Evolutionary conservation across 2,329 filamentous ascomycete genomes (phyloP).

Genomic region (Venturia effusa): DNA sequence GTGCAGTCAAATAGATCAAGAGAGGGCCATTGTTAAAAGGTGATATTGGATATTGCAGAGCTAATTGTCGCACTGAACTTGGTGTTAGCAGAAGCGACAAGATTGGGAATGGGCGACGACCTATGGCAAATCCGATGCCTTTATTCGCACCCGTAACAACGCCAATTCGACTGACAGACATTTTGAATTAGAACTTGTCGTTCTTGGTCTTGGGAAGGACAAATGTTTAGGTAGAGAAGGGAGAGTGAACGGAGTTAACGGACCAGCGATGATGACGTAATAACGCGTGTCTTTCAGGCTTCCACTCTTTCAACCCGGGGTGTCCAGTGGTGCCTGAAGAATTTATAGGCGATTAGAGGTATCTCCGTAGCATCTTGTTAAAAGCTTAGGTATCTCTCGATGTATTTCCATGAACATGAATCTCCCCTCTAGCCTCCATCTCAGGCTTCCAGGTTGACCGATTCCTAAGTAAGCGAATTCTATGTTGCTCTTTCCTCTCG

Average conservation of each 20-base stretch:
- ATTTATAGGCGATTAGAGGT: no score
- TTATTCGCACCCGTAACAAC: constrained; percentile 47
- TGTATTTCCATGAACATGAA: no score
- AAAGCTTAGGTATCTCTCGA: no score
- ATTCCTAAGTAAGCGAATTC: no score
- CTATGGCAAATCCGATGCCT: constrained; percentile 33
- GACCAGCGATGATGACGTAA: no score
- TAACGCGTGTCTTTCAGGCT: no score
- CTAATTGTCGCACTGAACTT: constrained; percentile 38
- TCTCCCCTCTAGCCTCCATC: no score
- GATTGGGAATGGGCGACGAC: background rate
- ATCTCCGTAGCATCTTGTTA: no score
- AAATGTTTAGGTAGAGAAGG: background rate
- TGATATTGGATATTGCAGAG: constrained; percentile 42
- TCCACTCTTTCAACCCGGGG: no score
- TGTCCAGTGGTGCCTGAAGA: no score
- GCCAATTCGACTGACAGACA: constrained; percentile 30
- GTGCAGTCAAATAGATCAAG: constrained; percentile 43
- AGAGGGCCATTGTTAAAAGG: constrained; percentile 36
- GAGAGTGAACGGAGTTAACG: background rate
- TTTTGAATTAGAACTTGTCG: background rate
- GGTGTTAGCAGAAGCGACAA: background rate
- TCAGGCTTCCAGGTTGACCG: no score
- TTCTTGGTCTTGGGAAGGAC: background rate
- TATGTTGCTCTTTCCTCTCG: no score